A percentile compares a stretch with the other conserved stretches of the same genome.
These are phyloP conservation scores for Oxytropis ochrocephala DNA, from an alignment of 306 rosid species.

Conservation along the genomic window DNA sequence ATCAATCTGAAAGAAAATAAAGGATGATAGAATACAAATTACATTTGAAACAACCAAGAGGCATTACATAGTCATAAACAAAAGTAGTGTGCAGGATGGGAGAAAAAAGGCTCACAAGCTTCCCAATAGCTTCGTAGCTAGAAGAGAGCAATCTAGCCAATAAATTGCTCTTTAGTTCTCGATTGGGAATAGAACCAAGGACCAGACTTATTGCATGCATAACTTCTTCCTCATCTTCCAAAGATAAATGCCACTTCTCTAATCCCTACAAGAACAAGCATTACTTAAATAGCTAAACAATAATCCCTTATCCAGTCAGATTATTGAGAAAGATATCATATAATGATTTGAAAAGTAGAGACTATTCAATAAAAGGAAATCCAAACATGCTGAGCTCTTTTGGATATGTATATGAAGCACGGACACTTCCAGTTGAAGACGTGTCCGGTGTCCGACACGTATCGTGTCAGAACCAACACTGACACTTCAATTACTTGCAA, in stretches of 20 bases:
- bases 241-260: conserved; percentile 75
- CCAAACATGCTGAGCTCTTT: not conserved
- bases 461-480: too few relatives aligned
- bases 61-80: conserved; percentile 6
- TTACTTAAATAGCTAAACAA: conserved; percentile 17
- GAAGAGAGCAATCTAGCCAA: conserved; percentile 81
- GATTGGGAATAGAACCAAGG: conserved; percentile 74
- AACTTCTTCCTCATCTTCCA: conserved; percentile 96
- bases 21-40: conserved; percentile 4
- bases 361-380: not conserved
- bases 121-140: conserved; percentile 83
- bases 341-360: conserved; percentile 4
- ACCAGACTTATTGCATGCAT: conserved; percentile 74
- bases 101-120: conserved; percentile 60
- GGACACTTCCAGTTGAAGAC: too few relatives aligned
- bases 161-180: conserved; percentile 74
- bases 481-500: too few relatives aligned
- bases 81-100: not conserved
- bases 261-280: conserved; percentile 43
- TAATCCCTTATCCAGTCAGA: not conserved
- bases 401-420: too few relatives aligned
- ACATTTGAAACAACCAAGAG: conserved; percentile 19
- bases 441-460: too few relatives aligned
- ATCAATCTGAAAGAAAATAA: conserved; percentile 58
- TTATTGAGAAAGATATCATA: conserved; percentile 15